These are phyloP conservation scores for Shiraia sp. DNA, from an alignment of 2,329 filamentous ascomycete species.

Conservation along the genomic window DNA sequence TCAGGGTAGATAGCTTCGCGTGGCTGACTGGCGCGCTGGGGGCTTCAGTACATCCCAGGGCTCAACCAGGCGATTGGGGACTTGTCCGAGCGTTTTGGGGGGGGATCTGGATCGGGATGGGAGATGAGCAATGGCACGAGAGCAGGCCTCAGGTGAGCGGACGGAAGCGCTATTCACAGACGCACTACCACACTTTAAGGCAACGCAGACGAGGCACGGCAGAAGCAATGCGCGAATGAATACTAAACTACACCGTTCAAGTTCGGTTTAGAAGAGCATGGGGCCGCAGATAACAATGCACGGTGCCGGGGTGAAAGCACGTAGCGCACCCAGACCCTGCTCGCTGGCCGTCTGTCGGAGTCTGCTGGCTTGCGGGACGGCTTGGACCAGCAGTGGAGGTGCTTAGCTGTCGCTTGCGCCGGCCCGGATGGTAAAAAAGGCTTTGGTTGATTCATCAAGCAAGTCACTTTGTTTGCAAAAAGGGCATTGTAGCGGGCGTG, in stretches of 20 bases:
- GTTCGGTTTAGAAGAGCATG: constrained; percentile 34
- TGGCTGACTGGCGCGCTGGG: constrained; percentile 48
- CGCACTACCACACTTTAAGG: constrained; percentile 44
- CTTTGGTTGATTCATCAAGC: constrained; percentile 10
- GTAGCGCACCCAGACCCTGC: constrained; percentile 40
- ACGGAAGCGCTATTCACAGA: constrained; percentile 41
- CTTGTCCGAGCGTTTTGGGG: constrained; percentile 45
- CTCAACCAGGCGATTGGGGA: constrained; percentile 47
- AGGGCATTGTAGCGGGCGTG: constrained; percentile 9
- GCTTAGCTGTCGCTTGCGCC: constrained; percentile 43
- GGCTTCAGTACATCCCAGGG: constrained; percentile 33
- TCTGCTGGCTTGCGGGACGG: constrained; percentile 45
- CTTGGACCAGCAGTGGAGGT: constrained; percentile 45
- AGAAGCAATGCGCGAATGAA: constrained; percentile 43
- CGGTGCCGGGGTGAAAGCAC: constrained; percentile 38
- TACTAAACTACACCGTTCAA: constrained; percentile 45
- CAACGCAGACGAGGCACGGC: constrained; percentile 46
- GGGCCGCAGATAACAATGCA: constrained; percentile 40
- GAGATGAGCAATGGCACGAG: constrained; percentile 39
- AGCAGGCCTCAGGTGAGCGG: constrained; percentile 42
- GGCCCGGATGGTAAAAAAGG: constrained; percentile 30
- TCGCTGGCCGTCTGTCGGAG: constrained; percentile 37
- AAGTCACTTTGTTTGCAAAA: constrained; percentile 12
- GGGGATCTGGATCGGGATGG: constrained; percentile 48
- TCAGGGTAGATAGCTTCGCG: constrained; percentile 46